Evolutionary conservation across 768 basidiomycete genomes (phyloP).

Genomic region (Mycena rebaudengoi): DNA sequence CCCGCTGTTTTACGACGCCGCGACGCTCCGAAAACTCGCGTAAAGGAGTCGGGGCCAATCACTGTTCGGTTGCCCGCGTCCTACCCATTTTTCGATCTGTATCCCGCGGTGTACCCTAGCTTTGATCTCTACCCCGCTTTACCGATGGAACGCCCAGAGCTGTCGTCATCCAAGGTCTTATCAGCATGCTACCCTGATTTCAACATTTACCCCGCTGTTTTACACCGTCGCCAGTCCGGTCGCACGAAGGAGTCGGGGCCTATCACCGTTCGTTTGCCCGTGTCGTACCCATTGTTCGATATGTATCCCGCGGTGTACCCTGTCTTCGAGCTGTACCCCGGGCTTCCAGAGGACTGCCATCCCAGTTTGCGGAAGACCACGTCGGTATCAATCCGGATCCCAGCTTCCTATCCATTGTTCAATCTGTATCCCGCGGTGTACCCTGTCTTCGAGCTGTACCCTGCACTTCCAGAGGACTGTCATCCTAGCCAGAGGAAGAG

Average conservation of each 20-base stretch:
- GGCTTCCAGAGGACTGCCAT: neutral
- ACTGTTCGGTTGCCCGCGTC: constrained; percentile 15
- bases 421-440: constrained; percentile 6
- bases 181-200: constrained; percentile 45
- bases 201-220: constrained; percentile 43
- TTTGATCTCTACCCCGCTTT: constrained; percentile 44
- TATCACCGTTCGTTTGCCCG: too few relatives aligned
- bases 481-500: neutral
- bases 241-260: neutral
- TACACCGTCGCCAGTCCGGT: neutral
- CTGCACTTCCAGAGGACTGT: constrained; percentile 3
- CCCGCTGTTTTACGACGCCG: constrained; percentile 26
- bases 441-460: constrained; percentile 19
- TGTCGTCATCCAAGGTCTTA: neutral
- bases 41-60: constrained; percentile 1
- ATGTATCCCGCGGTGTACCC: constrained; percentile 27
- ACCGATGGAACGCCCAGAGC: constrained; percentile 1
- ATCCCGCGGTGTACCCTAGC: constrained; percentile 38
- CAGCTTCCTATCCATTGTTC: neutral
- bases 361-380: neutral
- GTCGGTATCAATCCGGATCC: neutral
- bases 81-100: constrained; percentile 36
- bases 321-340: constrained; percentile 32
- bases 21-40: neutral
- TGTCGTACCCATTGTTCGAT: too few relatives aligned